Base-by-base conservation (phyloP, 2,329 filamentous ascomycete genomes). In the Aspergillus sp. region DNA sequence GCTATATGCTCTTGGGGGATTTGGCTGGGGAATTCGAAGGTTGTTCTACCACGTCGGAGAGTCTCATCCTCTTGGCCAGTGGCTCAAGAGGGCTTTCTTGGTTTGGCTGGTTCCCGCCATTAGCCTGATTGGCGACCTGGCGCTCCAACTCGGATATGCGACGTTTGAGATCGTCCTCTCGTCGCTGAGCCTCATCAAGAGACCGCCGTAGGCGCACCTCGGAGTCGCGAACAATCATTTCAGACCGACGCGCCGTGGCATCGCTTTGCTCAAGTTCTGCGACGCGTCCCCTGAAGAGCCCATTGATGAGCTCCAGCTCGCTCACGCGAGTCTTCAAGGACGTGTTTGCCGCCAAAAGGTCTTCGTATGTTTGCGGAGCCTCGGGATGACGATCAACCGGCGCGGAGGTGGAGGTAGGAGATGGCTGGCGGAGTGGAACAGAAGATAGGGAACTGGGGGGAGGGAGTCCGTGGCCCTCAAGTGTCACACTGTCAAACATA, bases 291-390 rank as follows among this genome's bases (percentile, higher is more conserved):
- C 89, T 84, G 76, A 92, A 93, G 49, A 93, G 82, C 72, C 91
- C 90, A 71, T 93, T 97, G 81, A 99, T 97, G 56, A 99, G 86
- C 75, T 99, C 95, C 25, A 99, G 85, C 77, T 99, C 95, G 69
- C 90, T 95, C 38, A 99, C 94, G 47, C 95, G 89, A 0, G 95
- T 99, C 80, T 96, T 96, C n/a, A 98, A 83, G 54, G 89, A 90
- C 5, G 91, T 91, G 76, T 96, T 97, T 64, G 89, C 87, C 1
- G 90, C 89, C 56, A 92, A 82, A 25, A 96, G 85, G 63, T 91
- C 89, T 72, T 97, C 91, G 75, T 92, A 92, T 3, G 89, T 90
- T 72, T 92, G 90, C 0, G 91, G 87, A 4, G 87, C 82, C 61
- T 93, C 91, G 59, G 89, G 81, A 65, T 88, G 84, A 52, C 89